phyloP scores from a whole-genome alignment of 2,329 filamentous ascomycete species.

The Blastomyces parvus region DNA sequence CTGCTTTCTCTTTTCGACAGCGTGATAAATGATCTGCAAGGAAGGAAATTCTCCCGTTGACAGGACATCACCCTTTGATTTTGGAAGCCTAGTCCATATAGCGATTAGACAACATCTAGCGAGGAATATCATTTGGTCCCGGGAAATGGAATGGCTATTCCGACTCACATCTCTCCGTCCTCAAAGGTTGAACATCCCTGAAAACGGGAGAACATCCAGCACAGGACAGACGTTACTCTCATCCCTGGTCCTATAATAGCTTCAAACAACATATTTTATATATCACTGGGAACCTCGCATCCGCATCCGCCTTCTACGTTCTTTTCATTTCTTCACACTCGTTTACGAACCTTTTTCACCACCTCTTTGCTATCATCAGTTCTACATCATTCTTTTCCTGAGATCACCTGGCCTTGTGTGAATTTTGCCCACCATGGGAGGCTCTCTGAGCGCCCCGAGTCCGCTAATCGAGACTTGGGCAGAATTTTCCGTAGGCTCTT shows the following conservation, averaged over 20 bases:
- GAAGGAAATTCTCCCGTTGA: background rate
- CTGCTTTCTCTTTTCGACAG: background rate
- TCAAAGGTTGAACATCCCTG: background rate
- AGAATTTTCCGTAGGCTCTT: slow-evolving; percentile 27
- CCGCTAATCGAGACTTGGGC: slow-evolving; percentile 29
- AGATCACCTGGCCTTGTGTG: background rate
- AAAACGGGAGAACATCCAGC: background rate
- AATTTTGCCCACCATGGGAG: background rate
- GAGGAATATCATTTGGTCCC: background rate
- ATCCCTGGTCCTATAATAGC: background rate
- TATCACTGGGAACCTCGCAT: background rate
- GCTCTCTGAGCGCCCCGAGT: background rate
- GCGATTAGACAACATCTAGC: background rate
- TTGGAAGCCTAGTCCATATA: background rate
- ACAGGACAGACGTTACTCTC: background rate
- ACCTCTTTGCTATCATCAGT: background rate
- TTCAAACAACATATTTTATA: background rate
- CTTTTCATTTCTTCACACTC: slow-evolving; percentile 3
- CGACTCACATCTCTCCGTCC: background rate
- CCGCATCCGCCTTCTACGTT: background rate
- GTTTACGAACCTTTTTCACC: background rate
- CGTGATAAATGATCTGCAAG: background rate
- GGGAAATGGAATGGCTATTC: background rate
- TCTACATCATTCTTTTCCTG: background rate
- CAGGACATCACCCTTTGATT: background rate